Conservation (phyloP, 495 filamentous ascomycete species). For the Hypoxylon trugodes region DNA sequence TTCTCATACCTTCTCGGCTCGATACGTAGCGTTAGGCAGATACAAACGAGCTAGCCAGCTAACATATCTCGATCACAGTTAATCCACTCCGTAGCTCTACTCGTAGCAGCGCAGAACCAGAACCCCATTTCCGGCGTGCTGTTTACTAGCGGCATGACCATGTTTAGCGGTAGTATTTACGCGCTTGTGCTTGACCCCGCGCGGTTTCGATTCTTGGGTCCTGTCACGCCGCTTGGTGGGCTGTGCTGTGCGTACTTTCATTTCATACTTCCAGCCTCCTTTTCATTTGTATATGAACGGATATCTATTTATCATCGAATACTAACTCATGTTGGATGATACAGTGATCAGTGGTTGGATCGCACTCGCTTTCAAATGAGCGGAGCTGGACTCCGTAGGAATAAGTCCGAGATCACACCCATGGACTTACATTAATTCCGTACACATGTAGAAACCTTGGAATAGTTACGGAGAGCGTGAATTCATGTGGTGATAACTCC, state of each 20-base stretch:
- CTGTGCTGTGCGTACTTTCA: conserved; percentile 47
- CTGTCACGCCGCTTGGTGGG: conserved; percentile 68
- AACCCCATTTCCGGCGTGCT: conserved; percentile 50
- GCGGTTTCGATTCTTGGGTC: conserved; percentile 62
- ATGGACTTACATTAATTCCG: too few species aligned
- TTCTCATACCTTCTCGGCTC: neutral
- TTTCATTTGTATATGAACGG: neutral
- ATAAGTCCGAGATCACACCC: too few species aligned
- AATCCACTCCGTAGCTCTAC: conserved; percentile 64
- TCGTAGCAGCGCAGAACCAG: conserved; percentile 51
- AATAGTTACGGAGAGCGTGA: too few species aligned
- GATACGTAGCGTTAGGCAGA: neutral
- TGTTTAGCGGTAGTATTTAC: conserved; percentile 71
- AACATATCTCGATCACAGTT: conserved; percentile 50
- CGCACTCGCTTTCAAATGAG: conserved; percentile 33
- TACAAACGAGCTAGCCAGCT: neutral
- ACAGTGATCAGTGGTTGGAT: conserved; percentile 43
- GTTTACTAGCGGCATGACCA: conserved; percentile 59
- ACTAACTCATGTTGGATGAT: neutral
- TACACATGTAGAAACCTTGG: too few species aligned
- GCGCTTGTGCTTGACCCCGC: conserved; percentile 64
- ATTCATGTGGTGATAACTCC: neutral
- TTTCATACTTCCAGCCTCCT: neutral
- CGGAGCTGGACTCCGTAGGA: neutral
- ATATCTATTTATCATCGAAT: neutral